A percentile compares a stretch with the other conserved stretches of the same genome.
phyloP scores from a whole-genome alignment of 768 basidiomycete species.

The Tricholoma bakamatsutake region DNA sequence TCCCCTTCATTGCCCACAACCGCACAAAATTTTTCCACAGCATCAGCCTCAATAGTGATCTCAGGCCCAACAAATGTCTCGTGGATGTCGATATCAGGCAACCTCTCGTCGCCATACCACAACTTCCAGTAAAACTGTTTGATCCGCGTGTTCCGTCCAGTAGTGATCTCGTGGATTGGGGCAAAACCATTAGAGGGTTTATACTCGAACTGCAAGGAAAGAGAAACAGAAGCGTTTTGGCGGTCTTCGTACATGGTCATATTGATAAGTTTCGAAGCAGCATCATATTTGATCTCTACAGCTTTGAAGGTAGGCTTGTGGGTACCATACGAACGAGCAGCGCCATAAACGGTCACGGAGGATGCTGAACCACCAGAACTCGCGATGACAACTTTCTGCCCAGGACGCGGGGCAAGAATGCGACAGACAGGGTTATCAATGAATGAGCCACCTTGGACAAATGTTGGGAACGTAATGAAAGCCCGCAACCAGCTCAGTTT shows the following conservation, averaged over 20 bases:
- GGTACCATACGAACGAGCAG: constrained; percentile 71
- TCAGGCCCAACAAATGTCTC: constrained; percentile 86
- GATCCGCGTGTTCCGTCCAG: constrained; percentile 81
- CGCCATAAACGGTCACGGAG: constrained; percentile 67
- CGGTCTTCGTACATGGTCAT: constrained; percentile 85
- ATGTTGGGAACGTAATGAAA: constrained; percentile 69
- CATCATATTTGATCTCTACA: constrained; percentile 60
- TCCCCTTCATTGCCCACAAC: constrained; percentile 93
- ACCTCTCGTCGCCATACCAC: constrained; percentile 86
- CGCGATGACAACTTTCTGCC: constrained; percentile 71
- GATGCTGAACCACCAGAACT: constrained; percentile 39
- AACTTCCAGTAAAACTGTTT: constrained; percentile 98
- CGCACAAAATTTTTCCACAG: constrained; percentile 85
- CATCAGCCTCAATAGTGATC: constrained; percentile 68
- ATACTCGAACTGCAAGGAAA: constrained; percentile 79
- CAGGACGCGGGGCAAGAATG: constrained; percentile 73
- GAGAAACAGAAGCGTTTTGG: constrained; percentile 66
- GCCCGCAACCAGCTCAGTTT: constrained; percentile 84
- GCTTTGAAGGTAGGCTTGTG: constrained; percentile 80
- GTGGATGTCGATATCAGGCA: constrained; percentile 75
- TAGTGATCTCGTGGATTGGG: constrained; percentile 87
- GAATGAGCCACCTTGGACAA: constrained; percentile 84
- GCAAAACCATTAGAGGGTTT: constrained; percentile 83
- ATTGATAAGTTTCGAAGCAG: constrained; percentile 49
- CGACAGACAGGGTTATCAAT: constrained; percentile 87